Evolutionary conservation across 805 yeast genomes (phyloP).

Genomic region (Metschnikowia hibisci): DNA sequence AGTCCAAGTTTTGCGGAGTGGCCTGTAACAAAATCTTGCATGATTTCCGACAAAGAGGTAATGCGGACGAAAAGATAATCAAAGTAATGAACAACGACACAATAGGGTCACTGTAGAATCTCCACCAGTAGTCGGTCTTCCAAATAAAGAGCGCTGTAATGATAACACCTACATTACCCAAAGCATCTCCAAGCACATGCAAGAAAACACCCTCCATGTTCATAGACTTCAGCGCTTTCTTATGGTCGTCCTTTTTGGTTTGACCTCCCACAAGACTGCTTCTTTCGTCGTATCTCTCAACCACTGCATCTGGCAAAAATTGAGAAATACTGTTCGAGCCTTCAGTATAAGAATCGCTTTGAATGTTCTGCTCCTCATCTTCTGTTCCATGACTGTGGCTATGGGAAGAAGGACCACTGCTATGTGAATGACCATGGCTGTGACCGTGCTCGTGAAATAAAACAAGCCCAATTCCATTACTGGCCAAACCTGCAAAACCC

Average conservation of each 20-base stretch:
- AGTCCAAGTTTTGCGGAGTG: slow-evolving; percentile 78
- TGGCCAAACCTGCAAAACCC: slow-evolving; percentile 76
- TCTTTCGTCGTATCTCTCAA: slow-evolving; percentile 38
- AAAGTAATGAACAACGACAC: slow-evolving; percentile 81
- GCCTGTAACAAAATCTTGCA: slow-evolving; percentile 89
- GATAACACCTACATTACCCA: slow-evolving; percentile 93
- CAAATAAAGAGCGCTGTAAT: slow-evolving; percentile 85
- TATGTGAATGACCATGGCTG: slow-evolving; percentile 26
- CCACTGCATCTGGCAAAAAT: slow-evolving; percentile 47
- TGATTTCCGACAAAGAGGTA: slow-evolving; percentile 83
- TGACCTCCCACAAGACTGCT: slow-evolving; percentile 28
- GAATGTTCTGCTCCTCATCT: slow-evolving; percentile 12
- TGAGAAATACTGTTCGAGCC: slow-evolving; percentile 27
- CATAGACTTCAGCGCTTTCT: slow-evolving; percentile 50
- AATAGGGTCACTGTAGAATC: slow-evolving; percentile 78
- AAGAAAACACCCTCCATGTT: slow-evolving; percentile 97
- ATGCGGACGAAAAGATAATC: slow-evolving; percentile 85
- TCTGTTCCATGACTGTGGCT: slow-evolving; percentile 35
- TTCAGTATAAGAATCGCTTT: slow-evolving; percentile 12
- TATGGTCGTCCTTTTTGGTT: slow-evolving; percentile 12
- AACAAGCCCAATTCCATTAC: slow-evolving; percentile 78
- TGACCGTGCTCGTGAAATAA: slow-evolving; percentile 77
- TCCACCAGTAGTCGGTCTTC: slow-evolving; percentile 90
- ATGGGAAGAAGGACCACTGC: slow-evolving; percentile 7
- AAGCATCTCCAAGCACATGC: slow-evolving; percentile 94